Evolutionary conservation across 2,329 filamentous ascomycete genomes (phyloP).

Genomic region (Colletotrichum tropicicola): DNA sequence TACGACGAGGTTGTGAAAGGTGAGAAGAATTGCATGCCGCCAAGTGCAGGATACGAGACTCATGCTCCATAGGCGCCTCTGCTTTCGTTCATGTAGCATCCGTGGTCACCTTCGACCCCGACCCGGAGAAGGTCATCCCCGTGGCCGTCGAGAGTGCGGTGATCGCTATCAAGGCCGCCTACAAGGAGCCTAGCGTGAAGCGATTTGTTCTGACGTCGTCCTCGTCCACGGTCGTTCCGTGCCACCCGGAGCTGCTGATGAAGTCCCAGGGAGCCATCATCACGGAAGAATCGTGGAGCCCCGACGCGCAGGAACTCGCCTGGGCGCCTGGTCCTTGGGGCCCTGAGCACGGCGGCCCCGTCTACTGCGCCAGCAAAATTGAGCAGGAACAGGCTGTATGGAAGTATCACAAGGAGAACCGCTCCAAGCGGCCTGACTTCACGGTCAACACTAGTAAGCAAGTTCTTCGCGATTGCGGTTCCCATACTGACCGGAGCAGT

Average conservation of each 20-base stretch:
- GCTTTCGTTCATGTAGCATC: constrained; percentile 50
- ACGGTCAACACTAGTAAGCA: constrained; percentile 19
- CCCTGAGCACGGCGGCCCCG: constrained; percentile 33
- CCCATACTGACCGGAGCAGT: too few relatives aligned
- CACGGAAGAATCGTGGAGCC: constrained; percentile 44
- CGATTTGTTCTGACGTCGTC: constrained; percentile 52
- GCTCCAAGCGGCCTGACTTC: constrained; percentile 30
- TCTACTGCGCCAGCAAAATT: constrained; percentile 50
- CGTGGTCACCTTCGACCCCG: constrained; percentile 40
- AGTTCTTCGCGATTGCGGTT: too few relatives aligned
- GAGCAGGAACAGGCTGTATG: constrained; percentile 47
- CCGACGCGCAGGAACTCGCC: constrained; percentile 40
- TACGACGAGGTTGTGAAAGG: constrained; percentile 40
- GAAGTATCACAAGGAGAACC: constrained; percentile 45
- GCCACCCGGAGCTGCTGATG: constrained; percentile 31
- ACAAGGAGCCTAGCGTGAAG: constrained; percentile 43
- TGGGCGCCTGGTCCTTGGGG: constrained; percentile 47
- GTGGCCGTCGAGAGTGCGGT: constrained; percentile 37
- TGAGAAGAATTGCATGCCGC: too few relatives aligned
- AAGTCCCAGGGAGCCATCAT: constrained; percentile 18
- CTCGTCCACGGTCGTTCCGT: constrained; percentile 34
- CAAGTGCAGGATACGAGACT: too few relatives aligned
- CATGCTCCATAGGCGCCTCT: constrained; percentile 14
- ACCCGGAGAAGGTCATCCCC: constrained; percentile 51
- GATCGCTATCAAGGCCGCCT: constrained; percentile 44